phyloP scores from a whole-genome alignment of 202 grass and related monocot genomes.

The Setaria italica region DNA sequence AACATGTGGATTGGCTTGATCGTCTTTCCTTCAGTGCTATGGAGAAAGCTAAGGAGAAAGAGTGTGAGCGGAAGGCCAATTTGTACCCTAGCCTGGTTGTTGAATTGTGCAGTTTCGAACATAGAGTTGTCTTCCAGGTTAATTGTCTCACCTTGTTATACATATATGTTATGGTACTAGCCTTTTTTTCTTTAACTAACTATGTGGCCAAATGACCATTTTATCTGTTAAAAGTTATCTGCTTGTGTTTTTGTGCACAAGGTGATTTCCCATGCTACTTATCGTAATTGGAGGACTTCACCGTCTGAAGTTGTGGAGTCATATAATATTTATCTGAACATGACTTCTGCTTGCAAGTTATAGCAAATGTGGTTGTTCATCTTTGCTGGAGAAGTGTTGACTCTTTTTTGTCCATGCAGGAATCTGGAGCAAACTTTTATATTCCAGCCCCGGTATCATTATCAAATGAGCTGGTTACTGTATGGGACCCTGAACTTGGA shows the following conservation, averaged over 20 bases:
- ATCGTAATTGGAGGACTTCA: background rate
- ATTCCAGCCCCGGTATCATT: conserved; percentile 68
- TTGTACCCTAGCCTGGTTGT: conserved; percentile 78
- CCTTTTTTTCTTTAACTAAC: background rate
- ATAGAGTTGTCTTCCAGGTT: conserved; percentile 95
- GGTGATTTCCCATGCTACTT: background rate
- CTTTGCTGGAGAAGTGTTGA: background rate
- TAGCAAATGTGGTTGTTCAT: background rate
- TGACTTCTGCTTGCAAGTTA: conserved; percentile 1
- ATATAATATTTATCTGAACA: conserved; percentile 31
- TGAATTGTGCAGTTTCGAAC: conserved; percentile 88
- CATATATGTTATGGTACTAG: background rate
- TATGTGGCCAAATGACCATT: background rate
- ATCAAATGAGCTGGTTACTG: conserved; percentile 86
- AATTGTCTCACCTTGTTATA: conserved; percentile 24
- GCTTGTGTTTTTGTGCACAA: background rate
- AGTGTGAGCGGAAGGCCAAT: conserved; percentile 57
- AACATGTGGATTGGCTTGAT: conserved; percentile 91
- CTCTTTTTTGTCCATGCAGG: conserved; percentile 51
- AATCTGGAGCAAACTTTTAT: conserved; percentile 89
- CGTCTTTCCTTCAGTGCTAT: conserved; percentile 82
- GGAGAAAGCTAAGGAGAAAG: conserved; percentile 83
- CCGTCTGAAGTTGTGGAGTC: background rate
- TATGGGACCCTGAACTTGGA: conserved; percentile 95
- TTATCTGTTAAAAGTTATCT: background rate